Conservation (phyloP, 306 rosid species). For the Myrica gale region DNA sequence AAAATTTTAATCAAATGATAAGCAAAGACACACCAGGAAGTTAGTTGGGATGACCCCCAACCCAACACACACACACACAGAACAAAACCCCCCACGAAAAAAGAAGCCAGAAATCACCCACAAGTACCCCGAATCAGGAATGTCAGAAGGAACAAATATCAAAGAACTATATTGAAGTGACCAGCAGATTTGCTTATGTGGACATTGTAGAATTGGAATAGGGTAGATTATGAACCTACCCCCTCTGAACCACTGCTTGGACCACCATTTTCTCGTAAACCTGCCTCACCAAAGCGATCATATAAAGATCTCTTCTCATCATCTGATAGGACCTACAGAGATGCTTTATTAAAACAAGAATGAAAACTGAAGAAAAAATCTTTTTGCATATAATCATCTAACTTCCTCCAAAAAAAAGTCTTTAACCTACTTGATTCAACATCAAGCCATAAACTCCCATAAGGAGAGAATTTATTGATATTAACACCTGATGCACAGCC, state of each 20-base stretch:
- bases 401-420: constrained; percentile 6
- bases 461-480: constrained; percentile 16
- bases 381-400: constrained; percentile 15
- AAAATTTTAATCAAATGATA: constrained; percentile 14
- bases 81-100: not conserved
- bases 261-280: constrained; percentile 68
- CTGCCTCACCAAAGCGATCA: constrained; percentile 91
- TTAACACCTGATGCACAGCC: not conserved
- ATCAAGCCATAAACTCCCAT: constrained; percentile 12
- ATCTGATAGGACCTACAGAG: constrained; percentile 91
- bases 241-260: constrained; percentile 49
- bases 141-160: not conserved
- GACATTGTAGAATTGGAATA: constrained; percentile 18
- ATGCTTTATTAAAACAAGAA: constrained; percentile 58
- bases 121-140: no score
- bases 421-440: constrained; percentile 11
- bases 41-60: constrained; percentile 8
- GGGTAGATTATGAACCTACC: constrained; percentile 49
- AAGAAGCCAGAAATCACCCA: not conserved
- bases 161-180: constrained; percentile 15
- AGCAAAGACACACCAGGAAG: constrained; percentile 25
- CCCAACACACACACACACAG: not conserved
- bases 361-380: constrained; percentile 28
- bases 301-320: constrained; percentile 91
- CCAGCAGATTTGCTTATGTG: constrained; percentile 12